Evolutionary conservation across 1,284 basidiomycete species (phyloP).

Genomic region (Malassezia furfur): DNA sequence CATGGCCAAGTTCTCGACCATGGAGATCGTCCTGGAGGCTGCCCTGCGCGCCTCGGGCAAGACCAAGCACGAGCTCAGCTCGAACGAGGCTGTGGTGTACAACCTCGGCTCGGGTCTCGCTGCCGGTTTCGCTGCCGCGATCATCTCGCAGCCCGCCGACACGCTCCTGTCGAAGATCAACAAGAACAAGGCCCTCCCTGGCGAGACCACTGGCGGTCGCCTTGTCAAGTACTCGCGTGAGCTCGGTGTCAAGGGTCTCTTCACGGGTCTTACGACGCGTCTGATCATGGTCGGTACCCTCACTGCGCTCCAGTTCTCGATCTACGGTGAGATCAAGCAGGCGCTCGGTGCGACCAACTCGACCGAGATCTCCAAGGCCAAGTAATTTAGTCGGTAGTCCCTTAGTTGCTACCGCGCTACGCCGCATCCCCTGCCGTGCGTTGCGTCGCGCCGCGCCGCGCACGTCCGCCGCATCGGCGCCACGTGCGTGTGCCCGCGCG

Average conservation of each 20-base stretch:
- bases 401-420: too few relatives aligned
- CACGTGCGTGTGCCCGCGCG: too few relatives aligned
- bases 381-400: background rate
- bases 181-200: constrained; percentile 56
- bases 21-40: constrained; percentile 50
- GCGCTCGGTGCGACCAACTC: constrained; percentile 52
- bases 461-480: too few relatives aligned
- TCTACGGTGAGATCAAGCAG: constrained; percentile 53
- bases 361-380: constrained; percentile 38
- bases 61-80: constrained; percentile 51
- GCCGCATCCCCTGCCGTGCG: too few relatives aligned
- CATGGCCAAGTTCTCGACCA: constrained; percentile 53
- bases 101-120: constrained; percentile 47
- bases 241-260: constrained; percentile 54
- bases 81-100: constrained; percentile 33
- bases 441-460: too few relatives aligned
- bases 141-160: constrained; percentile 48
- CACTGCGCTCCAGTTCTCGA: constrained; percentile 52
- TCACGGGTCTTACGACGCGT: constrained; percentile 52
- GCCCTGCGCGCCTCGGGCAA: constrained; percentile 51
- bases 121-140: constrained; percentile 47
- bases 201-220: constrained; percentile 52
- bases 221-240: constrained; percentile 51
- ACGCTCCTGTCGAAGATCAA: constrained; percentile 55
- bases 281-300: constrained; percentile 51